Percentiles rank a stretch among this genome's conserved stretches.
Conservation (phyloP, 331 rosid genomes). For the Acacia pycnantha region DNA sequence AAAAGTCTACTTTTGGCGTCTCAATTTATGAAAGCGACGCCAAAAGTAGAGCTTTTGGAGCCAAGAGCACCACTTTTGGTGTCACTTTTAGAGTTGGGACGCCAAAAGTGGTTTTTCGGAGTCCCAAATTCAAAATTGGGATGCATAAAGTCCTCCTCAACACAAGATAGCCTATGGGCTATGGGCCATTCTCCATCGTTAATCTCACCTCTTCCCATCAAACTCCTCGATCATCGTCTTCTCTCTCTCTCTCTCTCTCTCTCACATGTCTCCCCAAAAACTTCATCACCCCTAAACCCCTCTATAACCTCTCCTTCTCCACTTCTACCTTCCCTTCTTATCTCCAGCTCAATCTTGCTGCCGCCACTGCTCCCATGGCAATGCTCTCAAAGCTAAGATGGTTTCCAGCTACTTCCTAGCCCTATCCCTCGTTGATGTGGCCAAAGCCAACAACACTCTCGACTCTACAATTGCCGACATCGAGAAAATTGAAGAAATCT, state of each 20-base stretch:
- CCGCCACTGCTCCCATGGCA: constrained; percentile 27
- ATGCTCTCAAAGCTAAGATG: constrained; percentile 50
- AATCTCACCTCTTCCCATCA: not conserved
- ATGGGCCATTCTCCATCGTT: not conserved
- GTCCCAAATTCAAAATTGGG: too few species aligned
- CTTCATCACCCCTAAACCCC: constrained; percentile 35
- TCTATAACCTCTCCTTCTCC: constrained; percentile 55
- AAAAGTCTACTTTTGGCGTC: too few species aligned
- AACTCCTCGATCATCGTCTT: not conserved
- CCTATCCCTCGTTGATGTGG: constrained; percentile 67
- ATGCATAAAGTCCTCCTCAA: not conserved
- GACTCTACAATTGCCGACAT: constrained; percentile 64
- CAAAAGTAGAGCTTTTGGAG: too few species aligned
- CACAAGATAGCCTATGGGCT: not conserved
- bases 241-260: constrained; percentile 28
- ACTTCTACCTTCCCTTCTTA: constrained; percentile 43
- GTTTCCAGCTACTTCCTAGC: constrained; percentile 52
- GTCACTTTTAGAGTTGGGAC: too few species aligned
- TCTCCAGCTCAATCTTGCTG: constrained; percentile 37
- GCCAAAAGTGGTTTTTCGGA: too few species aligned
- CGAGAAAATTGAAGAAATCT: constrained; percentile 68
- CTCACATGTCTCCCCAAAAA: constrained; percentile 38
- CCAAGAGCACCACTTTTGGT: too few species aligned
- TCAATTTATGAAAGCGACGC: too few species aligned
- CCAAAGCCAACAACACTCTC: constrained; percentile 58